Conservation (phyloP, 257 asterid species). For the Ophiorrhiza pumila region DNA sequence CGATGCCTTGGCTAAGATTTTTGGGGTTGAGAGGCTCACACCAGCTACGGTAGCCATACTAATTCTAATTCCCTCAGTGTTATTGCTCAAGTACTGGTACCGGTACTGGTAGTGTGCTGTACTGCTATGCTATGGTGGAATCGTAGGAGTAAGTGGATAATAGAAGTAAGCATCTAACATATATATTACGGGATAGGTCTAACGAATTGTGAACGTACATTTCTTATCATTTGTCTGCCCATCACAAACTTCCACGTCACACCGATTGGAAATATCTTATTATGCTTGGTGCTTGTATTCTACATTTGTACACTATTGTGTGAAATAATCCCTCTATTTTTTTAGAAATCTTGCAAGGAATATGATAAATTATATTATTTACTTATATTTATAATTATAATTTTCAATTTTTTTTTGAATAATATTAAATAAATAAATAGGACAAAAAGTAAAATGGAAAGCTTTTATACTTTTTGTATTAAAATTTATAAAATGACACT, state of each 20-base stretch:
- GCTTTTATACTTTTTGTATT: no score
- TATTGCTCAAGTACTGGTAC: neutral
- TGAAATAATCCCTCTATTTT: no score
- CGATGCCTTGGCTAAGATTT: slow-evolving; percentile 31
- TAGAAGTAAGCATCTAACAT: neutral
- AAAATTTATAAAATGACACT: no score
- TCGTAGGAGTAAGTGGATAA: neutral
- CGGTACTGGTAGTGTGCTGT: no score
- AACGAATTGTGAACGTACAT: slow-evolving; percentile 33
- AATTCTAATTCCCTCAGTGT: neutral
- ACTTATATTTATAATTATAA: no score
- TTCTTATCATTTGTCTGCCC: slow-evolving; percentile 52
- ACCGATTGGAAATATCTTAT: neutral
- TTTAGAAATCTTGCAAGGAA: no score
- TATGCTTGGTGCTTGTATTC: neutral
- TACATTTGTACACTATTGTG: no score
- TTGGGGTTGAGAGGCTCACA: slow-evolving; percentile 49
- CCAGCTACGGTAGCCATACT: slow-evolving; percentile 64
- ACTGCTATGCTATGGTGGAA: neutral
- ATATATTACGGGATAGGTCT: neutral
- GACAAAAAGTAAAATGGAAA: no score
- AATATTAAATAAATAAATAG: no score
- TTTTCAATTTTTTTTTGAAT: no score
- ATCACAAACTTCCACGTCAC: slow-evolving; percentile 37
- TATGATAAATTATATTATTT: no score